These are phyloP conservation scores for Pseudoscleropodium purum DNA, from an alignment of 225 moss, liverwort and hornwort genomes.

Conservation along the genomic window DNA sequence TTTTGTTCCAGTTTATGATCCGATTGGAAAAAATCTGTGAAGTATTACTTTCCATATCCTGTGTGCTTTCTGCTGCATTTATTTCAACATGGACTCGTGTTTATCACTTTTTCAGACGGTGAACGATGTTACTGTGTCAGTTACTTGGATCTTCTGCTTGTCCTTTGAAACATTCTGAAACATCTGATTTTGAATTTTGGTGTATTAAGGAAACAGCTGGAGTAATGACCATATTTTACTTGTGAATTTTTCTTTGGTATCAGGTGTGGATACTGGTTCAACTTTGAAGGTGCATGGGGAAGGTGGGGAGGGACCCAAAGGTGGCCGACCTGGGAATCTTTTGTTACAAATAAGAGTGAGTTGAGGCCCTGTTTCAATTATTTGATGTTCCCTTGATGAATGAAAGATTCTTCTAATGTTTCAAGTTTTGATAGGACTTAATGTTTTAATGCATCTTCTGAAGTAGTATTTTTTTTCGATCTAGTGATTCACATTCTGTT, in stretches of 20 bases:
- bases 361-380: neutral
- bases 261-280: constrained; percentile 77
- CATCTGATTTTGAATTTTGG: neutral
- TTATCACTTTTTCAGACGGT: neutral
- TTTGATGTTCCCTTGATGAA: neutral
- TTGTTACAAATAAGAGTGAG: constrained; percentile 57
- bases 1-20: neutral
- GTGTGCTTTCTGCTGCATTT: neutral
- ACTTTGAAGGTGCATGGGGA: constrained; percentile 63
- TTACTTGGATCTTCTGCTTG: neutral
- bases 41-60: neutral
- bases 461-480: neutral
- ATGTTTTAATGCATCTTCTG: neutral
- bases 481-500: neutral
- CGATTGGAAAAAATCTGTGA: neutral
- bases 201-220: neutral
- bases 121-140: neutral
- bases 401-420: neutral
- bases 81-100: neutral
- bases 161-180: neutral
- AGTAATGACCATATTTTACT: neutral
- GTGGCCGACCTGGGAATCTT: constrained; percentile 56
- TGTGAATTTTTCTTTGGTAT: neutral
- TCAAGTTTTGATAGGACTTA: neutral
- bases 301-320: constrained; percentile 56